phyloP scores from a whole-genome alignment of 169 alveolate genomes.

The Cryptosporidium viatorum region DNA sequence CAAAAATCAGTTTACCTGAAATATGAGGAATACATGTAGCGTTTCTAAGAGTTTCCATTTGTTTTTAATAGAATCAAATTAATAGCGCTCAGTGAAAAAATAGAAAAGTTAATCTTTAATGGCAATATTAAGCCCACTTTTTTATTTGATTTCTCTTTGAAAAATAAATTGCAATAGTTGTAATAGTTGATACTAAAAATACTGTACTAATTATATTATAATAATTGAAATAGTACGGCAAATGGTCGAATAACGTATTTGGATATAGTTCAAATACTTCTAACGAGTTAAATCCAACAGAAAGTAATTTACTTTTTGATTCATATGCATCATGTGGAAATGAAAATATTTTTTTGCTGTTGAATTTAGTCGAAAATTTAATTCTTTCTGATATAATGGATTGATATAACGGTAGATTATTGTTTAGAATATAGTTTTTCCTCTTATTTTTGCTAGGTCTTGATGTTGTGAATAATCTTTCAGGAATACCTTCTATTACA shows the following conservation, averaged over 20 bases:
- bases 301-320: constrained; percentile 26
- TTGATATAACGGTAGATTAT: constrained; percentile 19
- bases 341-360: background rate
- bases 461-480: constrained; percentile 16
- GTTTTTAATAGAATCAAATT: background rate
- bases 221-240: constrained; percentile 39
- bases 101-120: background rate
- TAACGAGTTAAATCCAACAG: constrained; percentile 18
- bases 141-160: constrained; percentile 4
- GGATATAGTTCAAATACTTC: constrained; percentile 21
- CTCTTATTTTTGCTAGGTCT: background rate
- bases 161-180: background rate
- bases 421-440: background rate
- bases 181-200: background rate
- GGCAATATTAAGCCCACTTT: background rate
- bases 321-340: constrained; percentile 29
- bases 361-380: constrained; percentile 35
- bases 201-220: constrained; percentile 3
- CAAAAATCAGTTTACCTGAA: constrained; percentile 47
- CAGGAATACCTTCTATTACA: constrained; percentile 51
- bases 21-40: constrained; percentile 42
- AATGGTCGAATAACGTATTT: constrained; percentile 18
- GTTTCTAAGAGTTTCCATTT: constrained; percentile 28
- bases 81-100: background rate
- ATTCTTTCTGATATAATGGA: background rate